Conservation (phyloP, 306 rosid species). For the Vicia faba region DNA sequence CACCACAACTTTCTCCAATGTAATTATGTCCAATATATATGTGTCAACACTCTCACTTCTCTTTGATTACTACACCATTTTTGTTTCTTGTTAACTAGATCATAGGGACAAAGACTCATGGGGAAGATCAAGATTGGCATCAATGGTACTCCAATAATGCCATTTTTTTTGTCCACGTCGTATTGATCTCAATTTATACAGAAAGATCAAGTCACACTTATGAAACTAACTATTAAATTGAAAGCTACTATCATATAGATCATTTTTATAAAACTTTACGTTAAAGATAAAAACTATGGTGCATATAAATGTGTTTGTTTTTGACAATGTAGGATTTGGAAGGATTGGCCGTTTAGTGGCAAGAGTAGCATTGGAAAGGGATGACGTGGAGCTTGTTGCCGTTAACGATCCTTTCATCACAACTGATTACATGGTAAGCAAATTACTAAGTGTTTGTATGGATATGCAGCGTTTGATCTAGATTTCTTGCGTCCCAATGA, state of each 20-base stretch:
- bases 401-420: conserved; percentile 63
- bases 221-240: neutral
- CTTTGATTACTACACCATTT: neutral
- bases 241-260: neutral
- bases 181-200: neutral
- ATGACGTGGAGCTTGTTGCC: conserved; percentile 69
- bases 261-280: neutral
- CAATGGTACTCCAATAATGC: conserved; percentile 54
- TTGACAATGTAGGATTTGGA: conserved; percentile 61
- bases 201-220: neutral
- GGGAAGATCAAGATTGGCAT: conserved; percentile 77
- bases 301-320: neutral
- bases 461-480: too few species aligned
- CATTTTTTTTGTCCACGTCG: neutral
- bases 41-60: neutral
- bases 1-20: neutral
- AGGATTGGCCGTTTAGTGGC: conserved; percentile 71
- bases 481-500: too few species aligned
- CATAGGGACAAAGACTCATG: conserved; percentile 39
- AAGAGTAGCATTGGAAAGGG: conserved; percentile 65
- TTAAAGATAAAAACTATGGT: too few species aligned
- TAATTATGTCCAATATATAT: neutral
- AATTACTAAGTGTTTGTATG: neutral
- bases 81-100: neutral
- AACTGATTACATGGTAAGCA: conserved; percentile 57